Evolutionary conservation across 768 basidiomycete species (phyloP).

Genomic region (Daedaleopsis sinensis): DNA sequence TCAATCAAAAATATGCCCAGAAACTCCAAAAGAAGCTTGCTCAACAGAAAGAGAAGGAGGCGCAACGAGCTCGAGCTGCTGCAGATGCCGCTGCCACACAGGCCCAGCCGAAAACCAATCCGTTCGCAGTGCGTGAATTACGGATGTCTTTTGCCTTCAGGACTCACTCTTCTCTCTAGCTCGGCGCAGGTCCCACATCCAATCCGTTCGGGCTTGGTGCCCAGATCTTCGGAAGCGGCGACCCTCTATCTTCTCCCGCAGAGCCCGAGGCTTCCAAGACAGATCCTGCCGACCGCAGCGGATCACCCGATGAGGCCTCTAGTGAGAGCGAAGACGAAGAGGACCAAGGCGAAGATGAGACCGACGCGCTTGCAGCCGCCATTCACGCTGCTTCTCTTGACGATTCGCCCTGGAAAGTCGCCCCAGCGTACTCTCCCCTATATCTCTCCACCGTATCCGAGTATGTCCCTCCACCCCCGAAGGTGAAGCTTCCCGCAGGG

Average conservation of each 20-base stretch:
- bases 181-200: slow-evolving; percentile 29
- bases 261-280: slow-evolving; percentile 8
- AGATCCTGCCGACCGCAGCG: slow-evolving; percentile 21
- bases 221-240: slow-evolving; percentile 58
- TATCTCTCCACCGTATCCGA: slow-evolving; percentile 80
- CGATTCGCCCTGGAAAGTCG: slow-evolving; percentile 67
- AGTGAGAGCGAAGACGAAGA: slow-evolving; percentile 24
- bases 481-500: slow-evolving; percentile 46
- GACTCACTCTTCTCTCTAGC: slow-evolving; percentile 14
- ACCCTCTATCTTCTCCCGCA: not conserved
- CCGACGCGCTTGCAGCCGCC: slow-evolving; percentile 54
- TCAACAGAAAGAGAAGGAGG: slow-evolving; percentile 39
- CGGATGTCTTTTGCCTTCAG: not conserved
- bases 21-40: slow-evolving; percentile 64
- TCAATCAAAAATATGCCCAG: slow-evolving; percentile 73
- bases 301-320: slow-evolving; percentile 34
- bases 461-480: slow-evolving; percentile 64
- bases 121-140: slow-evolving; percentile 60
- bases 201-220: slow-evolving; percentile 60
- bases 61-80: slow-evolving; percentile 40
- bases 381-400: slow-evolving; percentile 55
- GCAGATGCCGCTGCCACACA: slow-evolving; percentile 35
- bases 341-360: slow-evolving; percentile 32
- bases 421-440: slow-evolving; percentile 65
- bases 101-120: slow-evolving; percentile 50